These are phyloP conservation scores for Magnusiomyces paraingens DNA, from an alignment of 1,139 yeast species.

Conservation along the genomic window DNA sequence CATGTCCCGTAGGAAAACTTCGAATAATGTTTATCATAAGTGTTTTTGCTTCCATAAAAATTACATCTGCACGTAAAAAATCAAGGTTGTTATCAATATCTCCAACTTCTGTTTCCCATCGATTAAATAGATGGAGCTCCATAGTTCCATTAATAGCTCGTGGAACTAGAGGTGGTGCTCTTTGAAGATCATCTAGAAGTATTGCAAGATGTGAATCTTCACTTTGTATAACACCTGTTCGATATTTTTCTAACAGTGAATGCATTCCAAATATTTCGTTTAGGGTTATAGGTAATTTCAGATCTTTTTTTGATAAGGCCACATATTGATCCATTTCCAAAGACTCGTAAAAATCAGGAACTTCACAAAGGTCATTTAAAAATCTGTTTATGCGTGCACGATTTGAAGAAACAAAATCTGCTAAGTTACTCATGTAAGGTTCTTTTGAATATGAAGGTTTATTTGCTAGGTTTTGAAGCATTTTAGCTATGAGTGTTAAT, in stretches of 20 bases:
- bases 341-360: conserved; percentile 39
- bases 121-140: conserved; percentile 32
- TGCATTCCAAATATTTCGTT: conserved; percentile 38
- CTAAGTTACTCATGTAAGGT: conserved; percentile 32
- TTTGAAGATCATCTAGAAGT: conserved; percentile 33
- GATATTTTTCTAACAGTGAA: conserved; percentile 33
- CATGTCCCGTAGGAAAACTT: conserved; percentile 32
- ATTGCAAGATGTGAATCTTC: conserved; percentile 26
- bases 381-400: conserved; percentile 32
- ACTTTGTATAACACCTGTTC: conserved; percentile 19
- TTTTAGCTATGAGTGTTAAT: conserved; percentile 74
- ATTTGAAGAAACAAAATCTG: conserved; percentile 32
- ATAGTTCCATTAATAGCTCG: conserved; percentile 31
- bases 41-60: conserved; percentile 37
- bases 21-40: conserved; percentile 35
- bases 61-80: conserved; percentile 33
- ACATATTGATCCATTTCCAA: conserved; percentile 40
- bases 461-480: conserved; percentile 83
- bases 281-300: conserved; percentile 32
- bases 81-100: conserved; percentile 31
- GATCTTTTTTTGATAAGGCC: conserved; percentile 36
- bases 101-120: conserved; percentile 37
- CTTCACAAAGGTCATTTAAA: conserved; percentile 37
- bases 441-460: conserved; percentile 38
- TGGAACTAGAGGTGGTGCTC: conserved; percentile 32